phyloP scores from a whole-genome alignment of 495 filamentous ascomycete genomes.

The Aspergillus sparsus region DNA sequence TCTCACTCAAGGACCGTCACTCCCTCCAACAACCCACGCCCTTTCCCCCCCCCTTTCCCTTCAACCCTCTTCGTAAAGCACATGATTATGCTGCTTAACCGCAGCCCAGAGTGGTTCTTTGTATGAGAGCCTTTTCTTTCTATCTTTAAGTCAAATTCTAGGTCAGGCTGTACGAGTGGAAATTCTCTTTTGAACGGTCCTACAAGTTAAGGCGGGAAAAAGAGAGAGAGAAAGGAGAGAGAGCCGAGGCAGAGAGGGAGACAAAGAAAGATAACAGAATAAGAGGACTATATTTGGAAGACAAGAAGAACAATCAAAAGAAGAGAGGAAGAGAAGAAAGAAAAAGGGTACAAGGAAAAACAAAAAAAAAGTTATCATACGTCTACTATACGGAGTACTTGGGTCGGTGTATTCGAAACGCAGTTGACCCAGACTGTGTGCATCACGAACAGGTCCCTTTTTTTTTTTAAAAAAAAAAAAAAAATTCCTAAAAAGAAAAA shows the following conservation, averaged over 20 bases:
- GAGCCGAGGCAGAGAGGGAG: slow-evolving; percentile 22
- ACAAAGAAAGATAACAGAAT: slow-evolving; percentile 20
- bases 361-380: slow-evolving; percentile 24
- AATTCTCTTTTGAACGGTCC: slow-evolving; percentile 2
- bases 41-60: slow-evolving; percentile 26
- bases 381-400: slow-evolving; percentile 30
- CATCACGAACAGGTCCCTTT: slow-evolving; percentile 24
- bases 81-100: slow-evolving; percentile 43
- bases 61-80: slow-evolving; percentile 46
- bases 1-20: slow-evolving; percentile 25
- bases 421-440: slow-evolving; percentile 23
- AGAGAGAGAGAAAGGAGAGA: slow-evolving; percentile 23
- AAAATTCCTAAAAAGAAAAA: slow-evolving; percentile 17
- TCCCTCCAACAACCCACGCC: slow-evolving; percentile 26
- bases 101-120: slow-evolving; percentile 40
- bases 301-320: slow-evolving; percentile 10
- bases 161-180: slow-evolving; percentile 24
- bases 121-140: slow-evolving; percentile 40
- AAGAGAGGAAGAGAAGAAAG: slow-evolving; percentile 10
- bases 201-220: slow-evolving; percentile 20
- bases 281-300: slow-evolving; percentile 17
- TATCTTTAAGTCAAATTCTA: slow-evolving; percentile 33
- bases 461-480: slow-evolving; percentile 12
- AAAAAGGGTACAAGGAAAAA: slow-evolving; percentile 3
- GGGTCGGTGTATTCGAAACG: slow-evolving; percentile 30